These are phyloP conservation scores for Mycena chlorophos DNA, from an alignment of 768 basidiomycete genomes.

Conservation along the genomic window DNA sequence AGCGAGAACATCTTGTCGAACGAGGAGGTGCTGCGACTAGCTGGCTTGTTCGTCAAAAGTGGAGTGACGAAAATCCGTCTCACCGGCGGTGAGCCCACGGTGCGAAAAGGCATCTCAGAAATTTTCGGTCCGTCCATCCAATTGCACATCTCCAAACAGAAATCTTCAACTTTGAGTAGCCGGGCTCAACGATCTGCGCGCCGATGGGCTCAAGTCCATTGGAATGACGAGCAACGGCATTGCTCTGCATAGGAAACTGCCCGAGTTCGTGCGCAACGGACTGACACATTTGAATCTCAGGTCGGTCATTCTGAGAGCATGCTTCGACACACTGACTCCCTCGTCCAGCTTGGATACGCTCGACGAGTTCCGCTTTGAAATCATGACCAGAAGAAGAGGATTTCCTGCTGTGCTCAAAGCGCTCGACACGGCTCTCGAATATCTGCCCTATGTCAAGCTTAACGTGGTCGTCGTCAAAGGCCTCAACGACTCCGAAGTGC, in stretches of 20 bases:
- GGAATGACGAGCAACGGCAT: slow-evolving; percentile 88
- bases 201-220: slow-evolving; percentile 66
- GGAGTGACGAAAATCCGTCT: slow-evolving; percentile 87
- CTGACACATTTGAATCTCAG: slow-evolving; percentile 76
- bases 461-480: slow-evolving; percentile 84
- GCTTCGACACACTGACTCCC: not conserved
- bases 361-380: slow-evolving; percentile 83
- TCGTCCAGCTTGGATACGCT: slow-evolving; percentile 72
- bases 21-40: slow-evolving; percentile 72
- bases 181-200: slow-evolving; percentile 59
- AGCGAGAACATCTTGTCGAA: slow-evolving; percentile 67
- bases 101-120: slow-evolving; percentile 71
- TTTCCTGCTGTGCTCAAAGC: slow-evolving; percentile 74
- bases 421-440: slow-evolving; percentile 61
- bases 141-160: not conserved
- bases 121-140: slow-evolving; percentile 59
- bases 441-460: slow-evolving; percentile 64
- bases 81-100: slow-evolving; percentile 87
- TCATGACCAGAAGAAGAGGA: slow-evolving; percentile 79
- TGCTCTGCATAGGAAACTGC: slow-evolving; percentile 70
- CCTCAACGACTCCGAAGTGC: slow-evolving; percentile 78
- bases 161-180: slow-evolving; percentile 36
- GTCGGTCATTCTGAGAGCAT: slow-evolving; percentile 29
- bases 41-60: slow-evolving; percentile 72
- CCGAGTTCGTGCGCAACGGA: slow-evolving; percentile 64